Base-by-base conservation (phyloP, 108 stramenopile genomes). In the Chaetoceros muelleri region DNA sequence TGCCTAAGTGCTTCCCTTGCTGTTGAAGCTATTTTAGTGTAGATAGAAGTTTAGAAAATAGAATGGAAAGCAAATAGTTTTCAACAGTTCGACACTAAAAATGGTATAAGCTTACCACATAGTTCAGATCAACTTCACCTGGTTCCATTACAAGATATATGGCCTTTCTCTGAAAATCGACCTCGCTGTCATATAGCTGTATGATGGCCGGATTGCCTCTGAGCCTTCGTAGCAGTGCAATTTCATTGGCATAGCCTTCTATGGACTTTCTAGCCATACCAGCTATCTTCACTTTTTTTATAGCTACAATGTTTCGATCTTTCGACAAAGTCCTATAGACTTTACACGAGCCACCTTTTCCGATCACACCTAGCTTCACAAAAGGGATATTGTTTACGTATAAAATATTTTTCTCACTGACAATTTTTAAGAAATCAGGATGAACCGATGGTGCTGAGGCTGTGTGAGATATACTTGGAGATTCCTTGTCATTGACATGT, bases 231-330 rank as follows among this genome's bases (percentile, higher is more conserved):
- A 99, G 54, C 3, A 99, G 61, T 2, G 85, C 80, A 47, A 99
- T 98, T 73, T 99, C 98, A 64, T 99, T 99, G 28, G 94, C 89
- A 57, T 96, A 98, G n/a, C 85, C 85, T 28, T 90, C 95, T 44
- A 94, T 82, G 10, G 85, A 77, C 50, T 73, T 76, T 47, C 70
- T 60, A 48, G 95, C 90, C 77, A 84, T 69, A 5, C 89, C 84
- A 25, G 71, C 78, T 8, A 99, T 77, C 61, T 93, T 93, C 48
- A 99, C 93, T 44, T 95, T 87, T 73, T 99, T 99, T 27, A 98
- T 77, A 24, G 98, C 98, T n/a, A 95, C 73, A 10, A 97, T 85
- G 19, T 77, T 64, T 46, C 80, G 83, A 31, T 81, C 81, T 29
- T 69, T 72, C 0, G 88, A 81, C 8, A 96, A 77, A 3, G 91